A percentile compares a stretch with the other conserved stretches of the same genome.
These are phyloP conservation scores for Mycena chlorophos DNA, from an alignment of 768 basidiomycete species.

Conservation along the genomic window DNA sequence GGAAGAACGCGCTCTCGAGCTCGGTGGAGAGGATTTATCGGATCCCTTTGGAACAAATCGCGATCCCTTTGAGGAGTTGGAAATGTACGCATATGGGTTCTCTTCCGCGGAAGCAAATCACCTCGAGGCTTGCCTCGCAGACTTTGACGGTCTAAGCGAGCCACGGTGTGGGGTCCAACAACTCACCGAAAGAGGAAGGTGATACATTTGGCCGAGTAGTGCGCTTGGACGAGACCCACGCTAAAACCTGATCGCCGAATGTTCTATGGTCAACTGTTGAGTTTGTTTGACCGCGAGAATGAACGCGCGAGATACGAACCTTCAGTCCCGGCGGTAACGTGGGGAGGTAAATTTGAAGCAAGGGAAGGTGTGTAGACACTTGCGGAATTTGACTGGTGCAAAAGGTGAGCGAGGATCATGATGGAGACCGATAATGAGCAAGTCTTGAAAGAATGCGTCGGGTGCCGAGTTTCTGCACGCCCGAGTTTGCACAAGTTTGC, in stretches of 20 bases:
- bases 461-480: neutral
- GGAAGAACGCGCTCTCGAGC: neutral
- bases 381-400: neutral
- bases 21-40: constrained; percentile 11
- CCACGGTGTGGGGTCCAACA: constrained; percentile 3
- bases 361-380: neutral
- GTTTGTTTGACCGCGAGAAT: neutral
- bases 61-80: constrained; percentile 25
- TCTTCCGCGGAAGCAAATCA: constrained; percentile 7
- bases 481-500: neutral
- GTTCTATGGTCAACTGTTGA: neutral
- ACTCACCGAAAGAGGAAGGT: constrained; percentile 6
- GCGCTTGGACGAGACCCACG: constrained; percentile 1
- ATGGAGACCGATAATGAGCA: neutral
- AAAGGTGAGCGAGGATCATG: neutral
- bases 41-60: constrained; percentile 24
- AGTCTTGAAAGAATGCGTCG: neutral
- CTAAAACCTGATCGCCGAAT: neutral
- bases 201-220: neutral
- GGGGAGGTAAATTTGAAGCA: neutral
- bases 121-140: constrained; percentile 16
- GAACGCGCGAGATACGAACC: neutral
- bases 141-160: constrained; percentile 9
- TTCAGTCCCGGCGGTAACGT: too few relatives aligned
- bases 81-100: constrained; percentile 10